Base-by-base conservation (phyloP, 1,284 basidiomycete genomes). In the Cystobasidium pallidum region DNA sequence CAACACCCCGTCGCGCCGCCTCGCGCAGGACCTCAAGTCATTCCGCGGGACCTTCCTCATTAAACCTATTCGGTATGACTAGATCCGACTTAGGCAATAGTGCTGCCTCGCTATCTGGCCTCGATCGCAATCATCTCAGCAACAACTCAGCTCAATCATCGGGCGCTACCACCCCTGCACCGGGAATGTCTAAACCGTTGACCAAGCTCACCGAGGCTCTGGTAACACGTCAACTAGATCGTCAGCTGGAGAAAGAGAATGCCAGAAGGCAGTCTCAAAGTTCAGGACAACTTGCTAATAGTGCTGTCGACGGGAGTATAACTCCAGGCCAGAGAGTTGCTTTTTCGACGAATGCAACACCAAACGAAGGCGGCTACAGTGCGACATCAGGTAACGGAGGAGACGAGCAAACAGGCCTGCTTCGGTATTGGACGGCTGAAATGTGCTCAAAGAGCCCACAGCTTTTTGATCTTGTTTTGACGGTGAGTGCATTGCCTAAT, bases 381-480 rank as follows among this genome's bases (percentile, higher is more conserved):
- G 41, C 68, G 11, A 19, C 49, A 39, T 39, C 36, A 19, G 30
- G 24, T 7, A 41, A 32, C 2, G 47, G 55, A 26, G 72, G 55
- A 32, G 71, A 52, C 11, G 54, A 75, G 49, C 63, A 58, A 57
- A 63, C 45, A 73, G 96, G 96, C 6, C 94, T 98, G 80, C 84
- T 99, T 62, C 86, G 96, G 57, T 99, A 95, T 81, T 99, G 96
- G 96, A 98, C 94, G 0, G 88, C 89, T 73, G 91, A 91, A 65
- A 96, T 99, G 94, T 99, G 96, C 82, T 90, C 87, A 72, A 86
- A 87, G 68, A 91, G 88, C 72, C 91, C 96, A 0, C 91, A 99
- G 79, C 85, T 98, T 8, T 99, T 99, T 79, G 96, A 99, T 82
- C 96, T 99, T 80, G 96, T 99, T 73, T 86, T 99, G 64, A 99